These are phyloP conservation scores for Trichoderma endophyticum DNA, from an alignment of 2,329 filamentous ascomycete genomes.

Conservation along the genomic window DNA sequence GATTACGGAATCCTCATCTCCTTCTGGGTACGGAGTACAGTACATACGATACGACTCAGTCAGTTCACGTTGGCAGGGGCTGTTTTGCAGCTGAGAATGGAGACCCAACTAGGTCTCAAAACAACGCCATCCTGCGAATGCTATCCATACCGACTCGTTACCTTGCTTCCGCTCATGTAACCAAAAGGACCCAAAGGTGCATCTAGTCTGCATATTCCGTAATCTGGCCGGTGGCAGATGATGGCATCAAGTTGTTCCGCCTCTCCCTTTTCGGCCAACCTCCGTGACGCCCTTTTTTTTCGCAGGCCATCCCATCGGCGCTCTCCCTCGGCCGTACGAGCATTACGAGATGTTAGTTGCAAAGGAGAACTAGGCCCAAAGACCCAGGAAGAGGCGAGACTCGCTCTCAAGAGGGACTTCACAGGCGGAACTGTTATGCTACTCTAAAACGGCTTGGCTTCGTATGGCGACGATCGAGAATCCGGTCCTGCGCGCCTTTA, in stretches of 20 bases:
- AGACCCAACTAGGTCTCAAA: not conserved
- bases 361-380: not conserved
- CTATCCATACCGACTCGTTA: not conserved
- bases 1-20: not conserved
- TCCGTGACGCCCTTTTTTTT: not conserved
- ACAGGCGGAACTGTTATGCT: not conserved
- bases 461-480: not conserved
- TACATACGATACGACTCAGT: not conserved
- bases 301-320: not conserved
- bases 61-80: not conserved
- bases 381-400: not conserved
- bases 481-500: not conserved
- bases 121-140: not conserved
- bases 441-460: not conserved
- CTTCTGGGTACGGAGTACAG: not conserved
- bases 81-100: not conserved
- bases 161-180: not conserved
- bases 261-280: slow-evolving; percentile 14
- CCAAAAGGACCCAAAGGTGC: not conserved
- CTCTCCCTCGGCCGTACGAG: not conserved
- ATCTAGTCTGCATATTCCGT: not conserved
- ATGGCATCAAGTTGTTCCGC: not conserved
- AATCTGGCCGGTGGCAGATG: not conserved
- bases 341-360: not conserved
- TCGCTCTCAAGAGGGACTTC: not conserved